Percentiles rank a stretch among this genome's conserved stretches.
phyloP scores from a whole-genome alignment of 2,329 filamentous ascomycete species.

The Blastomyces percursus region DNA sequence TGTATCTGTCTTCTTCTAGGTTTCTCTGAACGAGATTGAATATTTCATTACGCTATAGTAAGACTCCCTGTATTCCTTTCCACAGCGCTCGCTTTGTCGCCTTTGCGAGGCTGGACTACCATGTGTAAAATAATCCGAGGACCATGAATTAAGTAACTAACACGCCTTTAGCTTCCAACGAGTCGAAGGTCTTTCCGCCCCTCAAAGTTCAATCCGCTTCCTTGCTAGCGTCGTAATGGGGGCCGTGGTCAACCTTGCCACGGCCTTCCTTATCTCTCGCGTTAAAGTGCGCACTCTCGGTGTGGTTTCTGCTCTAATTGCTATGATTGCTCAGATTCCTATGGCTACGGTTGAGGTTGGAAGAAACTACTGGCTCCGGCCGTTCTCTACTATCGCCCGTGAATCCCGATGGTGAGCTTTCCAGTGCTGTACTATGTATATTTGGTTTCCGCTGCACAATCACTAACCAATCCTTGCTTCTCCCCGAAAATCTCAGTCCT shows the following conservation, averaged over 20 bases:
- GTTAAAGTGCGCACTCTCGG: conserved; percentile 11
- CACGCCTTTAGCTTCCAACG: background rate
- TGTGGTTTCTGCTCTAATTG: conserved; percentile 11
- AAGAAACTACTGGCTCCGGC: conserved; percentile 10
- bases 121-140: background rate
- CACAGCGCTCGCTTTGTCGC: background rate
- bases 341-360: conserved; percentile 12
- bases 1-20: conserved; percentile 27
- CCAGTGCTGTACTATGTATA: background rate
- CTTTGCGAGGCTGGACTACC: background rate
- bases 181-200: background rate
- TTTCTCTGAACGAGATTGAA: conserved; percentile 11
- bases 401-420: conserved; percentile 11
- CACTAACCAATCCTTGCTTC: background rate
- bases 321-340: conserved; percentile 10
- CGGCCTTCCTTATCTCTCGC: conserved; percentile 5
- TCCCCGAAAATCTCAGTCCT: background rate
- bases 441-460: background rate
- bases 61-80: background rate
- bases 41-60: conserved; percentile 7
- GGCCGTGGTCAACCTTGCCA: conserved; percentile 1
- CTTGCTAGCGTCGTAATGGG: background rate
- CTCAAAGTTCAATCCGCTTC: background rate
- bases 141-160: background rate
- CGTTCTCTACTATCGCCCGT: conserved; percentile 13